These are phyloP conservation scores for Penicillium hesseltinei DNA, from an alignment of 2,329 filamentous ascomycete genomes.

Conservation along the genomic window DNA sequence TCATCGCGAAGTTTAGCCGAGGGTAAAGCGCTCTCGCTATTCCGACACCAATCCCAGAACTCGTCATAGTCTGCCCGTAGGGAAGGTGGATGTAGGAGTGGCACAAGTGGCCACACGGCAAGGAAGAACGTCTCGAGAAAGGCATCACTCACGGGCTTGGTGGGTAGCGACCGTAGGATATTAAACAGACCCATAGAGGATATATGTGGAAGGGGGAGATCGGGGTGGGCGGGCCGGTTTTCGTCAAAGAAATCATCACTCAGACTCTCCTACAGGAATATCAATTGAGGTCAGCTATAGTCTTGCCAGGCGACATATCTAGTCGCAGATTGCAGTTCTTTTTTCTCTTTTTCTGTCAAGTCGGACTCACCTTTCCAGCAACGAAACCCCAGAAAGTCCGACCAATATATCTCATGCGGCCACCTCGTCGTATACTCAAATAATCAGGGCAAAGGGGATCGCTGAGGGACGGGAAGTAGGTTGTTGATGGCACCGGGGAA, in stretches of 20 bases:
- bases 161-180: not conserved
- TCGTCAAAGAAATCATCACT: not conserved
- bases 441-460: not conserved
- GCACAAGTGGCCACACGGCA: not conserved
- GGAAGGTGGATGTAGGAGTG: slow-evolving; percentile 3
- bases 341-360: not conserved
- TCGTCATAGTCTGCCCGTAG: slow-evolving; percentile 8
- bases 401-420: not conserved
- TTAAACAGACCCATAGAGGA: not conserved
- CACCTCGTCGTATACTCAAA: not conserved
- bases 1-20: slow-evolving; percentile 4
- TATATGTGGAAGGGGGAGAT: not conserved
- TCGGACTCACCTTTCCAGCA: not conserved
- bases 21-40: not conserved
- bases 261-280: not conserved
- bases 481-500: not conserved
- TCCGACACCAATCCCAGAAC: slow-evolving; percentile 13
- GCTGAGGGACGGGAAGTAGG: not conserved
- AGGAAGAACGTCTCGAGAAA: not conserved
- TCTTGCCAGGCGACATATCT: not conserved
- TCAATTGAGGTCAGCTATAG: not conserved
- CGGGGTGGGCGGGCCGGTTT: not conserved
- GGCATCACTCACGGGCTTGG: not conserved
- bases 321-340: not conserved
- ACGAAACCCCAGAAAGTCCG: not conserved